A percentile compares a stretch with the other conserved stretches of the same genome.
These are phyloP conservation scores for Mucor circinelloides DNA, from an alignment of 371 early-diverging fungal genomes.

Conservation along the genomic window DNA sequence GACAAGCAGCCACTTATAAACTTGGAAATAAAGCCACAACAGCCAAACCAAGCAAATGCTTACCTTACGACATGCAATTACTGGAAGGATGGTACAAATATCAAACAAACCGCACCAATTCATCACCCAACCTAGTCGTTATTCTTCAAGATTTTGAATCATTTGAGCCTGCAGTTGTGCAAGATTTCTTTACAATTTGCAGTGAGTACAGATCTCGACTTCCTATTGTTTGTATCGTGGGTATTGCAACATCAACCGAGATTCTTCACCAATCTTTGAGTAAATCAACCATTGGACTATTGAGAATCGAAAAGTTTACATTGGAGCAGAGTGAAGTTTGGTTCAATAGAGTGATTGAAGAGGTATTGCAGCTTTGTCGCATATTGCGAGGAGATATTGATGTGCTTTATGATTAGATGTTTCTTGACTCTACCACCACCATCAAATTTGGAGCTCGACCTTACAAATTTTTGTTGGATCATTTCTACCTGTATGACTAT, in stretches of 20 bases:
- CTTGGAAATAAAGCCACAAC: neutral
- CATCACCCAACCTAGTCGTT: conserved; percentile 61
- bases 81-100: conserved; percentile 69
- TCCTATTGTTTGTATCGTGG: conserved; percentile 83
- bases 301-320: conserved; percentile 79
- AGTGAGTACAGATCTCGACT: conserved; percentile 70
- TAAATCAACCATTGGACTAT: conserved; percentile 65
- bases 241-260: conserved; percentile 85
- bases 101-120: conserved; percentile 9
- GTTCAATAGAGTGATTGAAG: conserved; percentile 75
- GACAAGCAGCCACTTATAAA: neutral
- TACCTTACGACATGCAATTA: conserved; percentile 64
- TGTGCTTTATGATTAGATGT: conserved; percentile 34
- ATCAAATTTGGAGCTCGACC: conserved; percentile 71
- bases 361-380: conserved; percentile 29
- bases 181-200: conserved; percentile 77
- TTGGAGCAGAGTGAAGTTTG: conserved; percentile 77
- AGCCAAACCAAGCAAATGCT: conserved; percentile 24
- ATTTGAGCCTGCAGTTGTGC: conserved; percentile 72
- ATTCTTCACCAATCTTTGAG: conserved; percentile 79
- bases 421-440: conserved; percentile 52
- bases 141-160: conserved; percentile 88
- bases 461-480: conserved; percentile 77
- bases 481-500: conserved; percentile 76
- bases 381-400: neutral